Conservation (phyloP, 2,329 filamentous ascomycete species). For the Simplicillium aogashimaense region DNA sequence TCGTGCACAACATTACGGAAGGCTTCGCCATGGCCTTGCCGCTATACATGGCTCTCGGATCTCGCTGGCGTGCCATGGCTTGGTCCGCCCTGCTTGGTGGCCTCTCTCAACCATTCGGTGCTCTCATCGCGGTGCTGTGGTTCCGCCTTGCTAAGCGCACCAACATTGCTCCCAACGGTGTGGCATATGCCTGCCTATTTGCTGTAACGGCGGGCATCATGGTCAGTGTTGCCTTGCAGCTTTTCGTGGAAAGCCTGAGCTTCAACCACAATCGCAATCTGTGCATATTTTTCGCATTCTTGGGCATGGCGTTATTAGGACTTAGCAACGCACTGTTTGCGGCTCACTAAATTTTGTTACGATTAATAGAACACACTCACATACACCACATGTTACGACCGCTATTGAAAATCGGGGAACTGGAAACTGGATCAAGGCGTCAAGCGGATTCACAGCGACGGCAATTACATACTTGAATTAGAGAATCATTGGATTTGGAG, state of each 20-base stretch:
- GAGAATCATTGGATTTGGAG: no score
- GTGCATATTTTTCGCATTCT: conserved; percentile 71
- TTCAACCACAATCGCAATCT: conserved; percentile 70
- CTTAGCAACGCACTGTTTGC: conserved; percentile 78
- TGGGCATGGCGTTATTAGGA: conserved; percentile 81
- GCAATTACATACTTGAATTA: no score
- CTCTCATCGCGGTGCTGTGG: conserved; percentile 75
- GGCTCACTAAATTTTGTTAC: conserved; percentile 20
- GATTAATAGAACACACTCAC: not conserved
- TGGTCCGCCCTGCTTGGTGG: conserved; percentile 81
- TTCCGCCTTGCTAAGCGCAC: conserved; percentile 58
- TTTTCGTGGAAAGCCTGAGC: conserved; percentile 78
- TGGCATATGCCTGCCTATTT: conserved; percentile 74
- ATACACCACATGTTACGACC: no score
- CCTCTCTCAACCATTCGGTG: conserved; percentile 77
- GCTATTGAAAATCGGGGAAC: no score
- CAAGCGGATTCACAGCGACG: no score
- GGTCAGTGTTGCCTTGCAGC: conserved; percentile 81
- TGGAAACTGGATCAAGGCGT: no score
- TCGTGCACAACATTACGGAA: conserved; percentile 97
- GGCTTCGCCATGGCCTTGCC: conserved; percentile 91
- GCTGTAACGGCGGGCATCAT: conserved; percentile 88
- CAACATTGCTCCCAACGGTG: conserved; percentile 39
- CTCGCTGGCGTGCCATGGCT: conserved; percentile 69
- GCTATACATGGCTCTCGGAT: conserved; percentile 81